Evolutionary conservation across 305 asterid species (phyloP).

Genomic region (Rubia peregrina): DNA sequence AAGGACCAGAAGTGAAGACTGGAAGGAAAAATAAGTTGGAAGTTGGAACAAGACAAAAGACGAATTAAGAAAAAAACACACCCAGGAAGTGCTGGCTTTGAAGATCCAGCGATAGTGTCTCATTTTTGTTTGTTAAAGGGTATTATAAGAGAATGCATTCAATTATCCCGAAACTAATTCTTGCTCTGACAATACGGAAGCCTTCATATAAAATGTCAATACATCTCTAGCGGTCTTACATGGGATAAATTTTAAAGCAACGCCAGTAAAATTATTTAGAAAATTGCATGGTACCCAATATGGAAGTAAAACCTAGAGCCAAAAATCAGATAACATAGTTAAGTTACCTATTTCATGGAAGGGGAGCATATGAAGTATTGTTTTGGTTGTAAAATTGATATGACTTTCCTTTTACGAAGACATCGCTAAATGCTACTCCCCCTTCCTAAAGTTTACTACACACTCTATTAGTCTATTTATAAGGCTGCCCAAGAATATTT

Average conservation of each 20-base stretch:
- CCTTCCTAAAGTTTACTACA: not conserved
- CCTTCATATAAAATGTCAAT: not conserved
- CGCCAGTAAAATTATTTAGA: not conserved
- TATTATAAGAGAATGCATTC: not conserved
- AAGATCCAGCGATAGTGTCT: not conserved
- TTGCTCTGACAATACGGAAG: not conserved
- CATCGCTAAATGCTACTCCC: not conserved
- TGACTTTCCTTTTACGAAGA: not conserved
- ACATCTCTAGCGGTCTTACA: not conserved
- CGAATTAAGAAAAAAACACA: no score
- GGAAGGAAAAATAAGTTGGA: not conserved
- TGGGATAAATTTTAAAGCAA: not conserved
- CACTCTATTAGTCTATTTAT: not conserved
- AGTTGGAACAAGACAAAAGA: not conserved
- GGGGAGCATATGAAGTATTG: not conserved
- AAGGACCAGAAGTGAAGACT: not conserved
- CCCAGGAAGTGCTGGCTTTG: not conserved
- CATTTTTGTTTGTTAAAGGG: not conserved
- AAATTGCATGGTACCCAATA: conserved; percentile 1
- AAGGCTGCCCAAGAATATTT: not conserved
- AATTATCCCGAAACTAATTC: not conserved
- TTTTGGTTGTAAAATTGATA: not conserved
- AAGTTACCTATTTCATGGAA: not conserved
- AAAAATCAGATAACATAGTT: not conserved
- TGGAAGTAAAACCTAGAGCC: not conserved